phyloP scores from a whole-genome alignment of 1,284 basidiomycete species.

The Meripilus lineatus region DNA sequence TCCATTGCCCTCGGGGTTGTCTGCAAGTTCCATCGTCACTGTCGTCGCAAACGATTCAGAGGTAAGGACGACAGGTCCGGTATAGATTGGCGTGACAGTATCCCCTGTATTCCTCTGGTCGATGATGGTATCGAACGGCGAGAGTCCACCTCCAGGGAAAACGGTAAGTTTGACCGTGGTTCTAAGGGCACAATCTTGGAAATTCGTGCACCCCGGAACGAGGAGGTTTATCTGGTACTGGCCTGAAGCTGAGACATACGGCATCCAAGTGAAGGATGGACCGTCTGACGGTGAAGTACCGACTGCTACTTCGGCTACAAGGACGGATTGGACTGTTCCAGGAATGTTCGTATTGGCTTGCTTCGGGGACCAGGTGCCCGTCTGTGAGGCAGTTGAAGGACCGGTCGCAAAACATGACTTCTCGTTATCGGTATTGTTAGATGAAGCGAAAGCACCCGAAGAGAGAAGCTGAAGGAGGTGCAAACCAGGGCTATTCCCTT shows the following conservation, averaged over 20 bases:
- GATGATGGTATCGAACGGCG: conserved; percentile 64
- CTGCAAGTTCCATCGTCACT: conserved; percentile 65
- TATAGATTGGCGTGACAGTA: conserved; percentile 63
- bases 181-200: conserved; percentile 77
- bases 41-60: conserved; percentile 71
- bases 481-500: conserved; percentile 76
- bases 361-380: conserved; percentile 67
- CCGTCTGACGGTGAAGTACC: conserved; percentile 54
- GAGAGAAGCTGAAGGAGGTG: conserved; percentile 90
- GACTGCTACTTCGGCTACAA: conserved; percentile 65
- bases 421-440: conserved; percentile 54
- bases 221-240: conserved; percentile 82
- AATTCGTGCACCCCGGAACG: conserved; percentile 81
- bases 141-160: conserved; percentile 66
- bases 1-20: conserved; percentile 54
- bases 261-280: conserved; percentile 84
- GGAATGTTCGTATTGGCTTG: conserved; percentile 68
- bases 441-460: conserved; percentile 82
- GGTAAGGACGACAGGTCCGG: conserved; percentile 75
- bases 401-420: conserved; percentile 73
- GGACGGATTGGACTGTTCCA: conserved; percentile 74
- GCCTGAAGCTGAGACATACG: conserved; percentile 86
- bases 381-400: conserved; percentile 57
- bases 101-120: conserved; percentile 75
- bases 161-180: conserved; percentile 84